Percentiles rank a stretch among this genome's conserved stretches.
Evolutionary conservation across 2,329 filamentous ascomycete species (phyloP).

Genomic region (Penicillium sp.): DNA sequence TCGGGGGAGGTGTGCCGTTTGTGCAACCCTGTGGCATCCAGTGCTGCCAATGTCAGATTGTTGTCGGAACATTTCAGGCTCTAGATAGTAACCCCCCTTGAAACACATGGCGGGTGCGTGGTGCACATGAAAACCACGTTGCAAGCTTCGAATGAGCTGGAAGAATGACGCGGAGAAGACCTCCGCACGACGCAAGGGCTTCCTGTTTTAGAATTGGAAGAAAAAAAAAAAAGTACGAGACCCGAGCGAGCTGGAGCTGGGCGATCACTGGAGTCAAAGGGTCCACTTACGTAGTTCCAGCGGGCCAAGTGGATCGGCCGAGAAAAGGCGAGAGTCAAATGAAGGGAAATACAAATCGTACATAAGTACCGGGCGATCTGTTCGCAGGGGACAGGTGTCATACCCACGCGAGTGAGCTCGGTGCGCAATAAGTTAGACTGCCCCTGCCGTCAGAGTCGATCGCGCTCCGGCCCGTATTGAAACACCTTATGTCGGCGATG

Average conservation of each 20-base stretch:
- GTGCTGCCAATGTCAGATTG: background rate
- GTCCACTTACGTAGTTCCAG: background rate
- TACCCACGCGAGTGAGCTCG: slow-evolving; percentile 16
- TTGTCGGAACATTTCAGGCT: background rate
- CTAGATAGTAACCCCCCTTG: background rate
- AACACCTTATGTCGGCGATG: background rate
- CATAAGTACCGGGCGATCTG: background rate
- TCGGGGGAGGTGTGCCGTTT: background rate
- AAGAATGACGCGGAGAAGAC: background rate
- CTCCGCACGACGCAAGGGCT: slow-evolving; percentile 6
- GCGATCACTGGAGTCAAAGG: slow-evolving; percentile 4
- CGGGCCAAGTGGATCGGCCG: slow-evolving; percentile 3
- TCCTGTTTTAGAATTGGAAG: background rate
- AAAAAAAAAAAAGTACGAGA: background rate
- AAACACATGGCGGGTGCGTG: slow-evolving; percentile 11
- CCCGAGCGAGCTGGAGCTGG: slow-evolving; percentile 4
- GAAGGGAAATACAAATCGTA: background rate
- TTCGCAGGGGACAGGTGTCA: slow-evolving; percentile 19
- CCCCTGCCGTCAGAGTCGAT: slow-evolving; percentile 8
- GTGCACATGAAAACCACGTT: slow-evolving; percentile 18
- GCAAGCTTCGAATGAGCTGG: background rate
- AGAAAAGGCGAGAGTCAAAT: background rate
- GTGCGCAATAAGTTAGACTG: slow-evolving; percentile 7
- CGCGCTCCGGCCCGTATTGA: background rate
- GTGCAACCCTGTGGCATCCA: background rate